Evolutionary conservation across 2,329 filamentous ascomycete genomes (phyloP), one percentile per base, ranked within the genome.

Genomic region (Trichophaea hybrida): DNA sequence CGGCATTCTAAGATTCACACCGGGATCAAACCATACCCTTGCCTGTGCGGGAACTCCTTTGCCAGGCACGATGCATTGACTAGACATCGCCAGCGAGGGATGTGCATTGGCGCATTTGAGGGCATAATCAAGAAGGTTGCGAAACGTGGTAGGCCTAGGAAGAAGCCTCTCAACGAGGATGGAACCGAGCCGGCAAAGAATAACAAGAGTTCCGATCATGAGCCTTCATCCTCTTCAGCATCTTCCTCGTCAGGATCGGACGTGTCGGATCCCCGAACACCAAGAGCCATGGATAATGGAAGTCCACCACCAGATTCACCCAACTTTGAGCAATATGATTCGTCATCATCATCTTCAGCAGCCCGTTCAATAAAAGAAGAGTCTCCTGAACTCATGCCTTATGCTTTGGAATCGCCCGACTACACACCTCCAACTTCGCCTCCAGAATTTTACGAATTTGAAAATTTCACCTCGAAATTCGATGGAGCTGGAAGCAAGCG

Each of bases 1-100:
- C 83, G 93, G 62, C 93, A 98, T 71, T 86, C 90, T 67, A 96
- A 97, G 75, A 98, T 97, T 60, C 93, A 98, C 74, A 94, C 88
- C 1, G 90, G 90, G 54, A 85, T 94, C 74, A 96, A 96, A 75
- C 89, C 91, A 4, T 95, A 96, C 71, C 86, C 88, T 50, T 98
- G 93, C 74, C 83, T 88, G 64, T 98, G 93, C 71, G 89, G 91
- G 59, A 94, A 94, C 73, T 88, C 85, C 66, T 98, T 98, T 71
- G 91, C 91, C 37, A 83, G 93, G 59, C 91, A 97, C 69, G 93
- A 98, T 71, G 93, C 93, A 13, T 79, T 98, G 57, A 97, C 93
- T 24, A 82, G 93, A 59, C 93, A 98, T 71, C 83, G 90, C 57
- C 93, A 97, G 72, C 84, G 93, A 44, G 93, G 91, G 58, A 95